A percentile compares a stretch with the other conserved stretches of the same genome.
phyloP scores from a whole-genome alignment of 305 asterid species.

The Coffea humblotiana region DNA sequence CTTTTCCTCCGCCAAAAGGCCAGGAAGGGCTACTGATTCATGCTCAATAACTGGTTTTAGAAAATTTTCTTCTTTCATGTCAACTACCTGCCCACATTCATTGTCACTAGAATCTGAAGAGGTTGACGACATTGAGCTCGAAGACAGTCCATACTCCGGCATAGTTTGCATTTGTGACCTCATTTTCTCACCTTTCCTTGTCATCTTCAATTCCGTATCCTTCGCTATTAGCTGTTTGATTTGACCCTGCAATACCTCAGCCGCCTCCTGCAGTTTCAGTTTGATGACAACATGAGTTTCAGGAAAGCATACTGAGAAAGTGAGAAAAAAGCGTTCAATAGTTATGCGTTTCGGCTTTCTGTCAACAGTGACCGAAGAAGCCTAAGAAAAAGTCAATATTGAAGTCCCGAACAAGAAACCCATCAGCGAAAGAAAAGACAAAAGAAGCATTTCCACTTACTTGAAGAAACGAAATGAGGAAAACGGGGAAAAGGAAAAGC shows the following conservation, averaged over 20 bases:
- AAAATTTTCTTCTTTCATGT: conserved; percentile 27
- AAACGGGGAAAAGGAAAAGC: no score
- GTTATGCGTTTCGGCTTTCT: not conserved
- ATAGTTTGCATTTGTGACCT: conserved; percentile 26
- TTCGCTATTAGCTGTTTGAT: conserved; percentile 54
- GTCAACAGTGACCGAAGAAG: not conserved
- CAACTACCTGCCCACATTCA: conserved; percentile 49
- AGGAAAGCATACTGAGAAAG: not conserved
- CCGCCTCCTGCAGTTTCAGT: conserved; percentile 53
- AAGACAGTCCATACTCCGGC: conserved; percentile 31
- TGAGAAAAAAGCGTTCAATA: not conserved
- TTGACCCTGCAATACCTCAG: conserved; percentile 48
- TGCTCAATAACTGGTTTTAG: conserved; percentile 23
- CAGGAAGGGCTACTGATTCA: conserved; percentile 17
- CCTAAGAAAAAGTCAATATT: not conserved
- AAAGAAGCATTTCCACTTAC: no score
- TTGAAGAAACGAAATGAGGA: no score
- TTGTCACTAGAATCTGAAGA: conserved; percentile 61
- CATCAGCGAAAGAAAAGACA: no score
- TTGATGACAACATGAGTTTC: not conserved
- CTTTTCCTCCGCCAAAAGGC: not conserved
- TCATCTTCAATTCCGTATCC: conserved; percentile 47
- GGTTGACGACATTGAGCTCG: conserved; percentile 56
- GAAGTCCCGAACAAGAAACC: not conserved
- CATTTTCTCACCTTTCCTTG: conserved; percentile 50